Percentiles rank a stretch among this genome's conserved stretches.
phyloP scores from a whole-genome alignment of 2,329 filamentous ascomycete genomes.

The Didymella glomerata region DNA sequence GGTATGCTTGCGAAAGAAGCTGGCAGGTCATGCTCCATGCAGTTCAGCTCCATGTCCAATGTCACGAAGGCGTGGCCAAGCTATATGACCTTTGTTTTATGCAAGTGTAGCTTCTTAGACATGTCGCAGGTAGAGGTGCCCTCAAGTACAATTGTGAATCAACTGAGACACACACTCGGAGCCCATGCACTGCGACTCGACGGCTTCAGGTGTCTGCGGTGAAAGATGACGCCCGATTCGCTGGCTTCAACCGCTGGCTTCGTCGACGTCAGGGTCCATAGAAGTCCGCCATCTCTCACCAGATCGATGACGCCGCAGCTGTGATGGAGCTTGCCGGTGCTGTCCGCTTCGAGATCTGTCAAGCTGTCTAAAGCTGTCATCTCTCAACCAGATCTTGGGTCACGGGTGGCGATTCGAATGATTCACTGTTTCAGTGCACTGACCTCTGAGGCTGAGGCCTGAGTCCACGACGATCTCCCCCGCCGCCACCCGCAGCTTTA shows the following conservation, averaged over 20 bases:
- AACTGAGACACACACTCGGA: no score
- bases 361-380: conserved; percentile 2
- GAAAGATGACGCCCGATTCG: conserved; percentile 13
- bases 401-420: conserved; percentile 17
- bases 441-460: conserved; percentile 19
- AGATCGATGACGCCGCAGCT: conserved; percentile 9
- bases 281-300: neutral
- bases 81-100: no score
- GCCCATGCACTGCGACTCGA: neutral
- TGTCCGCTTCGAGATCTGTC: conserved; percentile 1
- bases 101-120: no score
- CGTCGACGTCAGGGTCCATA: conserved; percentile 12
- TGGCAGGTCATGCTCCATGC: neutral
- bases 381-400: conserved; percentile 6
- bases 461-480: conserved; percentile 10
- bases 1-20: neutral
- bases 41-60: neutral
- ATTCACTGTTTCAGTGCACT: conserved; percentile 12
- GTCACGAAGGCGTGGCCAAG: conserved; percentile 1
- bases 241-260: neutral
- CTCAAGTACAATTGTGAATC: no score
- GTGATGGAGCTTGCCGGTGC: neutral
- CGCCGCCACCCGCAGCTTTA: conserved; percentile 22
- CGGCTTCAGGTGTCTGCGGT: neutral
- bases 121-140: no score